Percentiles rank a stretch among this genome's conserved stretches.
phyloP scores from a whole-genome alignment of 129 eudicot species.

The Kitagawia praeruptora region DNA sequence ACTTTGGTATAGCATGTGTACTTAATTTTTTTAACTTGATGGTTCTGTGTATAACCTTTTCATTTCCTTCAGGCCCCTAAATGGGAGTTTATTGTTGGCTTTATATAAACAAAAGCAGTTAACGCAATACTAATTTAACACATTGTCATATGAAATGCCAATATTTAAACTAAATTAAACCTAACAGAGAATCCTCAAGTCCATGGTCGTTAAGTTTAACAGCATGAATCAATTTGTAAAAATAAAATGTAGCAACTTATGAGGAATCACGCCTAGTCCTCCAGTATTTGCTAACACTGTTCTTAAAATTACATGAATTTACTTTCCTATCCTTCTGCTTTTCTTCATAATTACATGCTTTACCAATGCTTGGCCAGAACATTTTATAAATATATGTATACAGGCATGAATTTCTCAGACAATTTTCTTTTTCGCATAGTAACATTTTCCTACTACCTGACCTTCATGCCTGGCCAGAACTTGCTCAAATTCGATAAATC shows the following conservation, averaged over 20 bases:
- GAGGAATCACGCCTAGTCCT: slow-evolving; percentile 68
- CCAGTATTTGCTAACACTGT: slow-evolving; percentile 74
- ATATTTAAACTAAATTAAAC: not conserved
- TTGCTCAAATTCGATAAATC: too few relatives aligned
- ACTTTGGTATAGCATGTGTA: not conserved
- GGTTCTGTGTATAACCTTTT: not conserved
- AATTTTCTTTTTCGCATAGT: too few relatives aligned
- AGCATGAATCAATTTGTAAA: not conserved
- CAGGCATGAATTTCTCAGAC: too few relatives aligned
- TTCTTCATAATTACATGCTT: too few relatives aligned
- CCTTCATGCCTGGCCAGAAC: too few relatives aligned
- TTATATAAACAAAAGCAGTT: not conserved
- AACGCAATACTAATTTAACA: not conserved
- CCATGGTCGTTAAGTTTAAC: not conserved
- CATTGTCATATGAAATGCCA: not conserved
- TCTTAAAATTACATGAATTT: too few relatives aligned
- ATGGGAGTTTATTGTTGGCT: not conserved
- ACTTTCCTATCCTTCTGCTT: too few relatives aligned
- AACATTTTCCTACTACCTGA: too few relatives aligned
- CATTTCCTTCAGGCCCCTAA: not conserved
- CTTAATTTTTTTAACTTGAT: not conserved
- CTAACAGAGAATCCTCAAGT: not conserved
- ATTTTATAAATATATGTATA: too few relatives aligned
- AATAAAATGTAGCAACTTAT: slow-evolving; percentile 25
- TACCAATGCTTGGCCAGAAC: too few relatives aligned